Base-by-base conservation (phyloP, 257 asterid species). In the Ophiorrhiza pumila region DNA sequence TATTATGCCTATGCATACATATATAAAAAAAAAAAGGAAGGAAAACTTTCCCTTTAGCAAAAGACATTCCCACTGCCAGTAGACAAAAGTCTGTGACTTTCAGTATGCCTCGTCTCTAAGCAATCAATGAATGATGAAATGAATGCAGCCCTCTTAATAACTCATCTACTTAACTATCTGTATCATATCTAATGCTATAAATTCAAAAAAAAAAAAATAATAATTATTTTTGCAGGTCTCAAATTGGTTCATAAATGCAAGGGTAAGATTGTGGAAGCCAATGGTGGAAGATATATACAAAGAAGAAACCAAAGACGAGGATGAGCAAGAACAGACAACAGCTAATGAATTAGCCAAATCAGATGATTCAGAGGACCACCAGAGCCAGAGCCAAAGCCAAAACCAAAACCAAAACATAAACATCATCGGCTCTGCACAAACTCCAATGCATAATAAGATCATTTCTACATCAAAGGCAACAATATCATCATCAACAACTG, bases 261-360 rank as follows among this genome's bases (percentile, higher is more conserved):
- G 97, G 90, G 97, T 91, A 80, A 87, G 96, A 46, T 84, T 90
- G 34, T 90, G 96, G 96, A 90, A 90, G 81, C 96, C 96, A 12
- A 90, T 90, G 96, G 93, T 90, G 62, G 96, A 90, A 76, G 90
- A 90, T 56, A 90, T 91, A 86, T 91, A 91, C 87, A 88, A 91
- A 20, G 88, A 87, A 5, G 97, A 91, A 67, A 71, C 78, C 42
- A 83, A 80, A 27, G 82, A 72, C 50, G 84, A 73, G n/a, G 85
- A 73, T 37, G 83, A 69, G 42, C 79, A 68, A 60, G 66, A 45
- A 37, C 57, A 41, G 49, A 67, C 45, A 37, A 7, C 71, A 47
- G 43, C 55, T 2, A 50, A 35, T 74, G 71, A 50, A 25, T 23
- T 25, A 50, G 34, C 49, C 57, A 68, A 73, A 37, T 49, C 80